These are phyloP conservation scores for Boletellus emodensis DNA, from an alignment of 768 basidiomycete species.

Conservation along the genomic window DNA sequence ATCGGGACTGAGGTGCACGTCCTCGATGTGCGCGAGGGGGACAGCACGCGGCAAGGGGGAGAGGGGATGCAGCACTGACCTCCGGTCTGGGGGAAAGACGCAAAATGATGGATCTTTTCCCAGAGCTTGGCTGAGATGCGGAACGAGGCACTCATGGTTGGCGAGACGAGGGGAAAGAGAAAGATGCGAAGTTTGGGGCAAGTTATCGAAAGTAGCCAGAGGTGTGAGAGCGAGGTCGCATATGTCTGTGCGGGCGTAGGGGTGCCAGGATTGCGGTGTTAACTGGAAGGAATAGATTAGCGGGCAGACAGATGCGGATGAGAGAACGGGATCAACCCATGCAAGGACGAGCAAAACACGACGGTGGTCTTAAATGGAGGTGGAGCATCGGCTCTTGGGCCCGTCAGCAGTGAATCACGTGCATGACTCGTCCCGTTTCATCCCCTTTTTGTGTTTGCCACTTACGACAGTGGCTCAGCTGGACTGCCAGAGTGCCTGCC, in stretches of 20 bases:
- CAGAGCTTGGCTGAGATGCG: slow-evolving; percentile 75
- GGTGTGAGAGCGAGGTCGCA: slow-evolving; percentile 10
- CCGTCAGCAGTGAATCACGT: slow-evolving; percentile 12
- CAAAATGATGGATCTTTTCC: slow-evolving; percentile 90
- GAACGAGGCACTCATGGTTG: slow-evolving; percentile 45
- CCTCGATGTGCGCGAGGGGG: neutral
- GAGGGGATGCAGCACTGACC: slow-evolving; percentile 43
- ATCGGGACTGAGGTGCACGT: neutral
- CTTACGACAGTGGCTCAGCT: too few species aligned
- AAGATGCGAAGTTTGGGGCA: neutral
- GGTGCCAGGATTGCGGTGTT: slow-evolving; percentile 17
- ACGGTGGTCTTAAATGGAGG: slow-evolving; percentile 5
- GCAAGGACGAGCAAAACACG: neutral
- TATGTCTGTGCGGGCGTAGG: slow-evolving; percentile 20
- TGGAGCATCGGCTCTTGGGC: slow-evolving; percentile 6
- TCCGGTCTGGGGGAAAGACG: slow-evolving; percentile 89
- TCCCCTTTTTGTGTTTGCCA: neutral
- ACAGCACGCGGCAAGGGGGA: too few species aligned
- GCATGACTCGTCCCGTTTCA: neutral
- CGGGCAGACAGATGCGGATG: neutral
- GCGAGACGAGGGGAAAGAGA: too few species aligned
- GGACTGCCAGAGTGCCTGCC: too few species aligned
- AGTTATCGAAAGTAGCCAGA: slow-evolving; percentile 12
- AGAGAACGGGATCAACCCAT: slow-evolving; percentile 16
- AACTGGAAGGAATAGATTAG: neutral